These are phyloP conservation scores for Blastobotrys raffinosifermentans DNA, from an alignment of 1,139 yeast genomes.

Conservation along the genomic window DNA sequence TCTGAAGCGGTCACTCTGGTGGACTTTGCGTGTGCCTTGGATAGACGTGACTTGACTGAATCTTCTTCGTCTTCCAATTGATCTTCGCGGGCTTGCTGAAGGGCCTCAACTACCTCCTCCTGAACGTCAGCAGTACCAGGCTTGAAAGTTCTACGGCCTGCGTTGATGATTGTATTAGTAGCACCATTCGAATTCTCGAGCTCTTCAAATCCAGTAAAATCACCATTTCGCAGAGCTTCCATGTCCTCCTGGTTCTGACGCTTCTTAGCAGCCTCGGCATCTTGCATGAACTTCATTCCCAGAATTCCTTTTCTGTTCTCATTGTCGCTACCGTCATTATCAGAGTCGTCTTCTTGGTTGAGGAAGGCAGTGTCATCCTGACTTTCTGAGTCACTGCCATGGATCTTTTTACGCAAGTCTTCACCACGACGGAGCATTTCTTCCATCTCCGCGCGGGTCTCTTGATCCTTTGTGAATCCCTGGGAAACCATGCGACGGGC, in stretches of 20 bases:
- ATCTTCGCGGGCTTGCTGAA: constrained; percentile 38
- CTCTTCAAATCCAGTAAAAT: constrained; percentile 33
- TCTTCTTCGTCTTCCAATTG: constrained; percentile 50
- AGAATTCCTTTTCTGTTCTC: constrained; percentile 65
- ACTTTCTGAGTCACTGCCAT: constrained; percentile 54
- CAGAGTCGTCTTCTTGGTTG: constrained; percentile 37
- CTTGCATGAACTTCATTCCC: constrained; percentile 91
- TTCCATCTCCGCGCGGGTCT: constrained; percentile 81
- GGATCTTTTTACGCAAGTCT: constrained; percentile 61
- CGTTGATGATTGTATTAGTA: constrained; percentile 40
- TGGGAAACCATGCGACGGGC: constrained; percentile 86
- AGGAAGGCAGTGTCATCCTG: constrained; percentile 41
- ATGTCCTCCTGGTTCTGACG: constrained; percentile 43
- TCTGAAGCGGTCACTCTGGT: constrained; percentile 12
- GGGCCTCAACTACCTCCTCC: constrained; percentile 37
- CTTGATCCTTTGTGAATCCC: constrained; percentile 82
- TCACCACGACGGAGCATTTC: constrained; percentile 92
- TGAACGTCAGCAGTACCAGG: constrained; percentile 54
- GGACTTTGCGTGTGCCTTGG: constrained; percentile 12
- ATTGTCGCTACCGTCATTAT: constrained; percentile 33
- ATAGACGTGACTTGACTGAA: constrained; percentile 40
- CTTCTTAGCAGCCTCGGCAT: constrained; percentile 62
- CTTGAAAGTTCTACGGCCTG: constrained; percentile 78
- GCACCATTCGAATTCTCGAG: constrained; percentile 41
- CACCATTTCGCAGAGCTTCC: constrained; percentile 42